Conservation (phyloP, 2,329 filamentous ascomycete genomes). For the Fragosphaeria purpurea region DNA sequence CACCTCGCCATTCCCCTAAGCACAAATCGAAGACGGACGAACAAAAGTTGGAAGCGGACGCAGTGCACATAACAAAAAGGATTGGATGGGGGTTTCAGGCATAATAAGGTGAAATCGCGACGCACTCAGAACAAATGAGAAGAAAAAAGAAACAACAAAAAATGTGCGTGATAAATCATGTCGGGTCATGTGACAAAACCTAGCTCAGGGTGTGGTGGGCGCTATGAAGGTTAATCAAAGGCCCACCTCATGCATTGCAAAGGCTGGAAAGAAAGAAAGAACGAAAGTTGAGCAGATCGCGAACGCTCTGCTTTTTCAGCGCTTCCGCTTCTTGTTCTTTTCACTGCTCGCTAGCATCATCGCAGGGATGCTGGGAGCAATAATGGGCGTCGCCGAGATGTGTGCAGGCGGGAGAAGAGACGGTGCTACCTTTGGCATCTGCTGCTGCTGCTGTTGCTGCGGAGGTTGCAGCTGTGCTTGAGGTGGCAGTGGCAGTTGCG, state of each 20-base stretch:
- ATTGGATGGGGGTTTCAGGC: background rate
- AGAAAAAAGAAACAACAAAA: background rate
- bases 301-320: conserved; percentile 23
- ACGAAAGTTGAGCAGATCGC: too few species aligned
- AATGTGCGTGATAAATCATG: background rate
- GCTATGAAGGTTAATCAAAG: too few species aligned
- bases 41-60: background rate
- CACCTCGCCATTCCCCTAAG: conserved; percentile 1
- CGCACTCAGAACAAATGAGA: background rate
- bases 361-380: conserved; percentile 10
- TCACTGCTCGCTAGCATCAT: conserved; percentile 24
- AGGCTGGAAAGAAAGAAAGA: too few species aligned
- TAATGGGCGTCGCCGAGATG: conserved; percentile 26
- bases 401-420: conserved; percentile 35
- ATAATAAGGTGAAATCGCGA: too few species aligned
- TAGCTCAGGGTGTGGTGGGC: too few species aligned
- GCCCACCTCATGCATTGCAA: too few species aligned
- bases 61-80: background rate
- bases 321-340: conserved; percentile 54
- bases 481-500: background rate
- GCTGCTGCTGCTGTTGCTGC: background rate
- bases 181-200: too few species aligned
- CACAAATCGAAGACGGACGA: background rate
- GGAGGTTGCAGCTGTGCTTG: background rate
- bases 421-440: conserved; percentile 5